Evolutionary conservation across 208 protist species (phyloP), one percentile per base, ranked within the genome.

Genomic region (Acanthamoeba lenticulata): DNA sequence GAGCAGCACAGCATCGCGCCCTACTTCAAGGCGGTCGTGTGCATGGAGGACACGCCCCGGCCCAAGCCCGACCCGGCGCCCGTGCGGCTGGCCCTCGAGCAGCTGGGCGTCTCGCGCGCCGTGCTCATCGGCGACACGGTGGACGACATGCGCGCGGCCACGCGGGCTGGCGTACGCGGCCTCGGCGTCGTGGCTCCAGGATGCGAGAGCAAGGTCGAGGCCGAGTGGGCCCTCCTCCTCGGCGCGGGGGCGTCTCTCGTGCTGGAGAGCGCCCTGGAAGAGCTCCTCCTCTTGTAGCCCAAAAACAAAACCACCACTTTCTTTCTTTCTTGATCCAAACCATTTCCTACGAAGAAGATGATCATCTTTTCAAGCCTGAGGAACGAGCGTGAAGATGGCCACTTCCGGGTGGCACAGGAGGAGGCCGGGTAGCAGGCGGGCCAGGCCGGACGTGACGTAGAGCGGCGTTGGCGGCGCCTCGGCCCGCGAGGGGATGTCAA

Each of bases 81-180:
- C 6, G 49, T 89, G 4, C 6, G 1, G 29, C 81, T 62, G 29
- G 81, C 49, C 5, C 81, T 89, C 13, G 21, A 89, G 32, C n/a
- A 57, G 34, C 81, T 89, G n/a, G 49, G 81, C 49, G 32, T 89
- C 7, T 38, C 81, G 9, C 36, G 42, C 27, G 72, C 72, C 19
- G 72, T 83, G 4, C 72, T 83, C 27, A 83, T 83, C 42, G 72
- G 81, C 49, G 81, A 89, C 29, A 89, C 81, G 29, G 81, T 89
- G 29, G 81, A 89, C 81, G 81, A 89, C 49, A 65, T 89, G 7
- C n/a, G 47, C 27, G 81, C 81, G 15, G 81, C 81, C 6, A 57
- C 38, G 5, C 19, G 34, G 6, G 81, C 81, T 9, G 44, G 47
- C 15, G 42, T 89, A 5, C 29, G 21, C n/a, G 81, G 47, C 29